Conservation (phyloP, 345 rosid genomes). For the Reutealis trisperma region DNA sequence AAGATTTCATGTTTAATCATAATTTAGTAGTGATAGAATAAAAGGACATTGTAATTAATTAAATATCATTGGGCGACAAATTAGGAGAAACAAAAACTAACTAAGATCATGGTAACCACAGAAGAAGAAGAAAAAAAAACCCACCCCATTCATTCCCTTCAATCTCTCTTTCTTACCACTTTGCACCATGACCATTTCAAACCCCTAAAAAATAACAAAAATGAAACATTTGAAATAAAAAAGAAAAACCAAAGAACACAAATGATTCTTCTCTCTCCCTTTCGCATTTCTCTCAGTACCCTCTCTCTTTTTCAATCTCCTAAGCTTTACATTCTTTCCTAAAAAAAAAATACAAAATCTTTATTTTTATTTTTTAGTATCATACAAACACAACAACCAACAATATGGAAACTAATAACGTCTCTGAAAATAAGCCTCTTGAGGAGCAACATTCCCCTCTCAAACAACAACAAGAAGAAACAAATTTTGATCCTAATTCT, state of each 20-base stretch:
- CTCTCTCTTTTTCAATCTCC: neutral
- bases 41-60: no score
- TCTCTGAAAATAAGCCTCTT: slow-evolving; percentile 4
- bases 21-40: no score
- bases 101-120: no score
- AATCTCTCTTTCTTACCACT: neutral
- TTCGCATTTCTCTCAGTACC: neutral
- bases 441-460: neutral
- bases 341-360: neutral
- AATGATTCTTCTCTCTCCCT: neutral
- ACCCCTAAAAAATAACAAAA: neutral
- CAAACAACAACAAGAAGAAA: no score
- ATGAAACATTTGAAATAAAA: neutral
- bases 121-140: neutral
- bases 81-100: no score
- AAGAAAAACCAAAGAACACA: neutral
- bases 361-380: neutral
- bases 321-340: neutral
- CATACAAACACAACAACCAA: neutral
- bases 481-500: no score
- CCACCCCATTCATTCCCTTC: slow-evolving; percentile 20
- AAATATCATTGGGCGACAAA: no score
- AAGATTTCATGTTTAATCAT: no score
- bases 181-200: slow-evolving; percentile 16
- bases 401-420: slow-evolving; percentile 1